Evolutionary conservation across 805 yeast species (phyloP), one percentile per base, ranked within the genome.

Genomic region (Saccharomycopsis babjevae): DNA sequence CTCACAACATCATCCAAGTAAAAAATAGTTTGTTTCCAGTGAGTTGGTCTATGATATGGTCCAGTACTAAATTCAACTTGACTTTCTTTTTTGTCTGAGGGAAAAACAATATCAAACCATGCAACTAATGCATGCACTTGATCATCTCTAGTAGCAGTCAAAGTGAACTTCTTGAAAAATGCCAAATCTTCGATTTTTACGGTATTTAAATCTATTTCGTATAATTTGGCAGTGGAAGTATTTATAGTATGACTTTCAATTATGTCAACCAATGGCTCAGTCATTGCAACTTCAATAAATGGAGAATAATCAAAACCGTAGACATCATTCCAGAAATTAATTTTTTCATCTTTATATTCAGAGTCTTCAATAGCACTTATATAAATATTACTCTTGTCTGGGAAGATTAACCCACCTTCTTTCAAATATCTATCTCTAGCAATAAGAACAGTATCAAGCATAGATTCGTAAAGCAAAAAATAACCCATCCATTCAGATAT

Each of bases 401-500:
- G 99, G 79, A 93, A 85, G 67, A 94, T 90, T 66, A 93, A 79
- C 15, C 99, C 99, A 57, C 89, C 96, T 68, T 77, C 71, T 25
- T 69, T 76, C 63, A 89, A 77, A 73, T 91, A 96, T 72, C 81
- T 84, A 75, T 94, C 99, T 75, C 99, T 83, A 40, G 99, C 99
- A 67, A 83, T 83, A 67, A 94, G 77, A 32, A 94, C 99, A 32
- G 98, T 90, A 74, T 94, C 98, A 72, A 94, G 81, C 99, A 94
- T 94, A 64, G 97, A 89, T 79, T 94, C 99, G 72, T 93, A 94
- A 61, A 96, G 79, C 67, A 96, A 75, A 70, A 94, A 94, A 74
- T 94, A 94, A 18, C 99, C 99, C 99, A 94, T 94, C 99, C 99
- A 94, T 74, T 94, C 99, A 65, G 94, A 85, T 63, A 94, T 85